Evolutionary conservation across 257 asterid genomes (phyloP), one percentile per base, ranked within the genome.

Genomic region (Jacaranda copaia): DNA sequence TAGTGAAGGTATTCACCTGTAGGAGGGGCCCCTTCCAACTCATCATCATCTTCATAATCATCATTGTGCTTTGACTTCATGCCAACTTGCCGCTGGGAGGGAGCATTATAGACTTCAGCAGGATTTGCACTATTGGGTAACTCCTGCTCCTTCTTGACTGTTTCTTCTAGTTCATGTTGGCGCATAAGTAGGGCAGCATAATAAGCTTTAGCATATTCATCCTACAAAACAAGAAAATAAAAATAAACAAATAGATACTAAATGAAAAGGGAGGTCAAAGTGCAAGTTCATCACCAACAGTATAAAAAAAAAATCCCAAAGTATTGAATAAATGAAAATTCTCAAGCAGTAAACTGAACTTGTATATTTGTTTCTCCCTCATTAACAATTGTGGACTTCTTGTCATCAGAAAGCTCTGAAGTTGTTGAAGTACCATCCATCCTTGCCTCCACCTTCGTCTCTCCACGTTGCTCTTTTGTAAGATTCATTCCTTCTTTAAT

Each of bases 391-490:
- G 71, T n/a, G 61, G 88, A 79, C 85, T 93, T 96, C 77, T 93
- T 96, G 79, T 93, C 98, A 77, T 93, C 96, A 4, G 87, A 76
- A 76, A 59, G 77, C 77, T 84, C 96, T 13, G 65, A 65, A 45
- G 89, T 68, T 18, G 77, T 79, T 61, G 78, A 81, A 63, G 83
- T 48, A 78, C 80, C 90, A 77, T 73, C 96, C 89, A 72, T 70
- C 75, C 81, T 85, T 35, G 74, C 76, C 81, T 89, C 97, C 63
- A 64, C 85, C 85, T 86, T 87, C 61, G 84, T 77, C 82, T 88
- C 93, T 68, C 99, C 99, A 5, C 92, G 97, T 77, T 93, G 99
- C 91, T 93, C 99, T 75, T 81, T 87, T 12, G 97, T 87, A 75
- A 91, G 96, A 72, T 83, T 89, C 99, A 96, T 96, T 70, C 98